Base-by-base conservation (phyloP, 2,329 filamentous ascomycete genomes). In the Ceratocystis ficicola region DNA sequence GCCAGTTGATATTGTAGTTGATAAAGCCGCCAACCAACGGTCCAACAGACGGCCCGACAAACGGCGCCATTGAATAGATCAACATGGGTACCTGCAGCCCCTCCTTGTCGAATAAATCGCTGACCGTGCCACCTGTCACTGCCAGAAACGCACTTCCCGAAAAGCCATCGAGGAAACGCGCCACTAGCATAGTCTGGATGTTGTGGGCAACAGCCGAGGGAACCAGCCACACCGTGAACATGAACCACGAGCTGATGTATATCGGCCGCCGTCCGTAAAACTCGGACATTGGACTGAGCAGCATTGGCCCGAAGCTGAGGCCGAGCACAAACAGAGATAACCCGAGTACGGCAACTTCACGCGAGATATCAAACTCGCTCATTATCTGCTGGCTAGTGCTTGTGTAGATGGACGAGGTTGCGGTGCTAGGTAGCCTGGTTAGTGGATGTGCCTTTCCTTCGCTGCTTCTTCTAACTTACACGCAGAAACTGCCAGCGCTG, bases 341-440 rank as follows among this genome's bases (percentile, higher is more conserved):
- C 0, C 92, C 93, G 8, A 96, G 75, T 2, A 90, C 90, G 12
- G 87, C 89, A 28, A 95, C 81, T 62, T 89, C 78, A 66, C 83
- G 81, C 0, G 88, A 87, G 70, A 83, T 82, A 69, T 83, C 76
- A 71, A 96, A 95, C 67, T 95, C 88, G 30, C 79, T 76, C 69
- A 86, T 84, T 75, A 96, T 84, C 74, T 94, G 88, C 20, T 72
- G 73, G 74, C 96, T 96, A 0, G 89, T 94, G 12, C 84, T 84
- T 0, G 90, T 93, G 75, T 96, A 96, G 71, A 95, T 85, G n/a
- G 90, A 94, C 61, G 88, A 92, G 1, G 89, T 84, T 73, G 87
- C 90, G 7, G 91, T 95, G 65, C 88, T 91, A 41, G 36, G 12
- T 41, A 71, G 64, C 25, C 12, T 5, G 30, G 66, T 71, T 66